Evolutionary conservation across 306 rosid genomes (phyloP), one percentile per base, ranked within the genome.

Genomic region (Vicia sativa): DNA sequence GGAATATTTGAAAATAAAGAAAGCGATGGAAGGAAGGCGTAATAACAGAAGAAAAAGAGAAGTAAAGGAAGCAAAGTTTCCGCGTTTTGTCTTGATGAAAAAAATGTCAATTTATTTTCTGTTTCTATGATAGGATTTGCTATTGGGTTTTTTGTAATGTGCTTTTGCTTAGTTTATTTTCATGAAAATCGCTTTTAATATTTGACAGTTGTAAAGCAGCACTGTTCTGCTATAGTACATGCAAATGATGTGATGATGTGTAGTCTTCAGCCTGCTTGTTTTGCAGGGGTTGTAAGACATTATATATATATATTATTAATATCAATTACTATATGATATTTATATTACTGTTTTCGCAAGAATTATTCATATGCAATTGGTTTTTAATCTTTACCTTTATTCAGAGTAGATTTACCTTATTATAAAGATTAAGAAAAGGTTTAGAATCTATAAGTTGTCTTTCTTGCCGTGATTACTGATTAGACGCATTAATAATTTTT

Each of bases 51-150:
- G 39, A 50, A 12, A 42, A 29, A 63, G 48, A 44, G 65, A 57
- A 59, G 14, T 11, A 62, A 16, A 64, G 82, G 82, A 81, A 74
- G 80, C 85, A 69, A 77, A 81, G 82, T 77, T 81, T 81, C 85
- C 80, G 75, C 65, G 63, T 77, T 65, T 68, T 56, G 64, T 52
- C 61, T 31, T 54, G 56, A 34, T 34, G 0, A 38, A 37, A 61
- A 16, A 48, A 11, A 15, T 58, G 57, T 38, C 63, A 16, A 68
- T 42, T 69, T 50, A 48, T 63, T 80, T 38, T 60, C 68, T 11
- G 42, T 38, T 8, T 21, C 6, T 3, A 28, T 62, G 7, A 70
- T 70, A 59, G 57, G 61, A 62, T 61, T 61, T 68, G 44, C 23
- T 63, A 42, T 73, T 60, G 37, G 2, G 16, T 14, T n/a, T 34